Percentiles rank a stretch among this genome's conserved stretches.
These are phyloP conservation scores for Lachnellula arida DNA, from an alignment of 2,329 filamentous ascomycete species.

Conservation along the genomic window DNA sequence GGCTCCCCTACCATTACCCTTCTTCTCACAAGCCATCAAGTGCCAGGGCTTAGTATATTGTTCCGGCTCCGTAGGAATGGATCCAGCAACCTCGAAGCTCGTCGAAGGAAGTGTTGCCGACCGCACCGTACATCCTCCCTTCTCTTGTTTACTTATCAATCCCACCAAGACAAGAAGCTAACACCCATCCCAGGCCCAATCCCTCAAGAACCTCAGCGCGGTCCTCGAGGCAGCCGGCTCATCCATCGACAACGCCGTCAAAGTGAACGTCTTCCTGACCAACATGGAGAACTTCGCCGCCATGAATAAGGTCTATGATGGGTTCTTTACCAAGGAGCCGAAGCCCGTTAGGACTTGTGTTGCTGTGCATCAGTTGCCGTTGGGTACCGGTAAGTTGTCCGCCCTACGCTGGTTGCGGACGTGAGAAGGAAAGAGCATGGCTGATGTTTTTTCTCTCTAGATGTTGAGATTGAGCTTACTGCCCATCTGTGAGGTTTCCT, in stretches of 20 bases:
- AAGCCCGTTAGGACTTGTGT: slow-evolving; percentile 49
- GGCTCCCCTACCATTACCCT: slow-evolving; percentile 47
- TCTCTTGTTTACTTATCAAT: not conserved
- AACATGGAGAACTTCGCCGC: slow-evolving; percentile 60
- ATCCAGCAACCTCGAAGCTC: slow-evolving; percentile 49
- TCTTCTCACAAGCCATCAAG: slow-evolving; percentile 57
- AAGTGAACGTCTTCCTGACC: slow-evolving; percentile 62
- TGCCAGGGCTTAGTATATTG: slow-evolving; percentile 67
- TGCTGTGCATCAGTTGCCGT: slow-evolving; percentile 45
- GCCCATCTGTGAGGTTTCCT: slow-evolving; percentile 33
- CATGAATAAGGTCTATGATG: slow-evolving; percentile 52
- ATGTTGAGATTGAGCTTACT: slow-evolving; percentile 51
- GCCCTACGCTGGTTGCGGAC: no score
- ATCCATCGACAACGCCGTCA: slow-evolving; percentile 56
- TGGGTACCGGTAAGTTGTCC: slow-evolving; percentile 33
- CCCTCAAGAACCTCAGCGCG: slow-evolving; percentile 52
- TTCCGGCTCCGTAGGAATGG: slow-evolving; percentile 57
- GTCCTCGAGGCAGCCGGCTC: slow-evolving; percentile 58
- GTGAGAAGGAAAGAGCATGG: not conserved
- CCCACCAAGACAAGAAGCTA: not conserved
- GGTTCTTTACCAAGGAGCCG: slow-evolving; percentile 41
- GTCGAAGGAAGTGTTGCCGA: slow-evolving; percentile 54
- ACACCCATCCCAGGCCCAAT: slow-evolving; percentile 40
- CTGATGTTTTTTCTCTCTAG: slow-evolving; percentile 13
- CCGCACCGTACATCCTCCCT: slow-evolving; percentile 40